These are phyloP conservation scores for Wickerhamomyces chambardii DNA, from an alignment of 805 yeast species.

Conservation along the genomic window DNA sequence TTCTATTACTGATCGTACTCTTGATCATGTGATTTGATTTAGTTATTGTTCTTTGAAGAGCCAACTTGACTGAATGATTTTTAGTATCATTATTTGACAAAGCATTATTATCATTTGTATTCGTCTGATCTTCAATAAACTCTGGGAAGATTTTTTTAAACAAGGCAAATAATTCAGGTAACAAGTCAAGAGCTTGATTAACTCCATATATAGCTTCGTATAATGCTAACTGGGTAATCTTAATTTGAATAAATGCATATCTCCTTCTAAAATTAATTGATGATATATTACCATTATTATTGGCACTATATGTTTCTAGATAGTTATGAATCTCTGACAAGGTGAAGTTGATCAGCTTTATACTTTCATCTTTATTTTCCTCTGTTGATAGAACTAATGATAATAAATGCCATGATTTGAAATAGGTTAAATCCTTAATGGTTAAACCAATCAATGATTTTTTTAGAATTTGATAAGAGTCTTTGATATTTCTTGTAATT, in stretches of 20 bases:
- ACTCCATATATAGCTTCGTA: constrained; percentile 53
- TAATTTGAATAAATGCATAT: constrained; percentile 54
- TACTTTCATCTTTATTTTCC: constrained; percentile 47
- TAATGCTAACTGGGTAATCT: constrained; percentile 67
- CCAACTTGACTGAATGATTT: not conserved
- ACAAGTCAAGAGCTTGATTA: constrained; percentile 46
- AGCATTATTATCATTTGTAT: too few species aligned
- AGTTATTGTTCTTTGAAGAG: not conserved
- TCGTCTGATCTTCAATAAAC: not conserved
- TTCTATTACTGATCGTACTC: constrained; percentile 4
- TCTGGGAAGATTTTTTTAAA: constrained; percentile 40
- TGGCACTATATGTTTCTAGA: constrained; percentile 6
- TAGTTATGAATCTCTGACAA: constrained; percentile 31
- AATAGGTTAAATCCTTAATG: constrained; percentile 37
- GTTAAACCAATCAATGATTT: constrained; percentile 20
- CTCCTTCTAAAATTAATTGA: constrained; percentile 14
- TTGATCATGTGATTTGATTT: not conserved
- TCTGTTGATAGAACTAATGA: constrained; percentile 54
- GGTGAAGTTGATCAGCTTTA: constrained; percentile 46
- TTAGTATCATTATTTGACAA: constrained; percentile 3
- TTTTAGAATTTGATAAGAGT: constrained; percentile 38
- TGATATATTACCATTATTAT: constrained; percentile 5
- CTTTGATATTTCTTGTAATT: constrained; percentile 29
- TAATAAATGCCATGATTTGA: constrained; percentile 60
- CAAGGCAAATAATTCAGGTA: constrained; percentile 59